phyloP scores from a whole-genome alignment of 352 stramenopile genomes.

The Phytopythium cucurbitacearum region DNA sequence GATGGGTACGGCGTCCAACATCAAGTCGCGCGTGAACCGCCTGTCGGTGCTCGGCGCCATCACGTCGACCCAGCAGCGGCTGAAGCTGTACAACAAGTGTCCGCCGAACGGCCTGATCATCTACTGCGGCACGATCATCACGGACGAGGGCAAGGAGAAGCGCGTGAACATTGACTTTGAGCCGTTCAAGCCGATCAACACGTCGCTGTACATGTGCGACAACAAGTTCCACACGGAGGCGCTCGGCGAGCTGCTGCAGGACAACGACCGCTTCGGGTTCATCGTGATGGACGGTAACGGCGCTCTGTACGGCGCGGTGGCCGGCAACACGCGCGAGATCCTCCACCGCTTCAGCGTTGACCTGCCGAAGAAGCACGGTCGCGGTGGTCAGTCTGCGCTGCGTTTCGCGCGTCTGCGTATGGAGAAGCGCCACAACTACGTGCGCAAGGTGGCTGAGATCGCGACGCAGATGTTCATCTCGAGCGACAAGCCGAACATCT shows the following conservation, averaged over 20 bases:
- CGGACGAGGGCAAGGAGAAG: slow-evolving; percentile 99
- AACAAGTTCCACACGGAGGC: slow-evolving; percentile 99
- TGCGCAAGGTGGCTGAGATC: slow-evolving; percentile 98
- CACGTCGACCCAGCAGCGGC: slow-evolving; percentile 98
- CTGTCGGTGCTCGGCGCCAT: slow-evolving; percentile 98
- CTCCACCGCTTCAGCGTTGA: slow-evolving; percentile 97
- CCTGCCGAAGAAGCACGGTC: slow-evolving; percentile 99
- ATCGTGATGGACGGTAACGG: slow-evolving; percentile 99
- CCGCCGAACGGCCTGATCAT: slow-evolving; percentile 98
- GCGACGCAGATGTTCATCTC: slow-evolving; percentile 99
- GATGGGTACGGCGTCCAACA: slow-evolving; percentile 99
- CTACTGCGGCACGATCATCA: slow-evolving; percentile 99
- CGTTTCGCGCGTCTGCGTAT: slow-evolving; percentile 99
- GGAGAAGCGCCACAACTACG: slow-evolving; percentile 99
- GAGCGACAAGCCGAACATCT: slow-evolving; percentile 97
- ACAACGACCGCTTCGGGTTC: slow-evolving; percentile 99
- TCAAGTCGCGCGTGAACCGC: slow-evolving; percentile 99
- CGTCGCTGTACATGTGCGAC: slow-evolving; percentile 99
- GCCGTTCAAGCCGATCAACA: slow-evolving; percentile 99
- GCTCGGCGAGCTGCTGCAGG: slow-evolving; percentile 97
- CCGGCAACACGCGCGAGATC: slow-evolving; percentile 91
- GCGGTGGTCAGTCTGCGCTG: slow-evolving; percentile 98
- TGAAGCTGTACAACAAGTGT: slow-evolving; percentile 98
- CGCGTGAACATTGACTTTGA: slow-evolving; percentile 99
- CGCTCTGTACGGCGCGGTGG: slow-evolving; percentile 96